Base-by-base conservation (phyloP, 192 early-diverging fungal species). In the Pilobolus umbonatus region DNA sequence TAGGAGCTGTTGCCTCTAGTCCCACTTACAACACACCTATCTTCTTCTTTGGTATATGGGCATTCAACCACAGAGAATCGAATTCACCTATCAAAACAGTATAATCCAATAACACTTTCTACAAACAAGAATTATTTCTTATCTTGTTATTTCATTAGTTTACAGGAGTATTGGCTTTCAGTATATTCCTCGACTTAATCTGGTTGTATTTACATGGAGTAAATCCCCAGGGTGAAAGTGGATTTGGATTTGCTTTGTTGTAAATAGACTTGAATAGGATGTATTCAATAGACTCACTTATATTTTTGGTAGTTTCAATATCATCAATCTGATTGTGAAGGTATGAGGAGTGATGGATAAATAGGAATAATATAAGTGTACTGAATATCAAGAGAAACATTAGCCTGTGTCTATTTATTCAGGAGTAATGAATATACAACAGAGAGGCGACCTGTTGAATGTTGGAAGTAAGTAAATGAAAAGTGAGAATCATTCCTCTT, bases 11-110 rank as follows among this genome's bases (percentile, higher is more conserved):
- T 63, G 57, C 75, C 5, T 60, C 57, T 17, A 69, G 72, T 31
- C 78, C 78, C 3, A 67, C 49, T 29, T 80, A 80, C 61, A 80
- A 80, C 35, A 68, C 75, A 5, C 75, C 78, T 12, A 60, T 80
- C 28, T 74, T 77, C 38, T 71, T 80, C 43, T 80, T 77, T 59
- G 78, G 75, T 5, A 69, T 77, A 42, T 80, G 76, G 55, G 72
- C 78, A 7, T 77, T 69, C 24, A 62, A 80, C 34, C 67, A 71
- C 60, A 73, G 72, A 44, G 78, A 80, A 28, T 76, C 78, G 9
- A 69, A 70, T 31, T 67, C 68, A 24, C 78, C 78, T 17, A 67
- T 80, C 29, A 76, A 80, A 48, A 72, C 68, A 36, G 78, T 80
- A 74, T 2, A 31, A 17, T 10, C 30, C 22, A 12, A 6, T 25